These are phyloP conservation scores for Metschnikowia kofuensis DNA, from an alignment of 805 yeast species.

Conservation along the genomic window DNA sequence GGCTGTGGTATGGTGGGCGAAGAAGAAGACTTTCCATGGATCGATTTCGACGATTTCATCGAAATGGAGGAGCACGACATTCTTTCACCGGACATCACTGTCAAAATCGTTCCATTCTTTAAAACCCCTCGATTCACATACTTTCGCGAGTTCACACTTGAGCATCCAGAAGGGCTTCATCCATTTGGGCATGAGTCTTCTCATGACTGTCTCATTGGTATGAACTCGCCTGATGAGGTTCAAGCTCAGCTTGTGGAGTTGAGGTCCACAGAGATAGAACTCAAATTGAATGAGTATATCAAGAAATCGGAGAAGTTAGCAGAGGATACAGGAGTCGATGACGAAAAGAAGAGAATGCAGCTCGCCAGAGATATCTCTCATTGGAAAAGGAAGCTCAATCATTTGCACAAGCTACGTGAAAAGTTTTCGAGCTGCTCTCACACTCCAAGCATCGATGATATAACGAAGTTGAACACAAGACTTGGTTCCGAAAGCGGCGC, in stretches of 20 bases:
- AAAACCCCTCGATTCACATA: slow-evolving; percentile 60
- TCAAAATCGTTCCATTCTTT: slow-evolving; percentile 46
- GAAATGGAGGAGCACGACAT: slow-evolving; percentile 58
- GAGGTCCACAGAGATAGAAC: slow-evolving; percentile 15
- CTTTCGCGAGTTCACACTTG: slow-evolving; percentile 49
- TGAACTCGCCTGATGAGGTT: slow-evolving; percentile 52
- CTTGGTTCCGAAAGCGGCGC: neutral
- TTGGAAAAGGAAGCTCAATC: slow-evolving; percentile 2
- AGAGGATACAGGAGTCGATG: neutral
- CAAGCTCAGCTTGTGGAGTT: slow-evolving; percentile 44
- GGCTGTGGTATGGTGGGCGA: slow-evolving; percentile 7
- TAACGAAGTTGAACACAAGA: neutral
- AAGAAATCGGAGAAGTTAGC: slow-evolving; percentile 6
- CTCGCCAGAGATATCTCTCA: neutral
- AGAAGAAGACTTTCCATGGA: slow-evolving; percentile 52
- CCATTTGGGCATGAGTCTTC: slow-evolving; percentile 63
- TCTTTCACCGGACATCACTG: slow-evolving; percentile 39
- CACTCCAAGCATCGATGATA: neutral
- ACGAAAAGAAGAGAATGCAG: neutral
- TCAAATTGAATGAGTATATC: slow-evolving; percentile 13
- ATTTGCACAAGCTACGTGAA: slow-evolving; percentile 1
- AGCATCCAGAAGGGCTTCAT: slow-evolving; percentile 38
- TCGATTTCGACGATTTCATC: slow-evolving; percentile 69
- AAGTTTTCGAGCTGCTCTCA: neutral
- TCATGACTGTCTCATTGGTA: slow-evolving; percentile 63